These are phyloP conservation scores for Scenedesmus sp. DNA, from an alignment of 163 green algal species.

Conservation along the genomic window DNA sequence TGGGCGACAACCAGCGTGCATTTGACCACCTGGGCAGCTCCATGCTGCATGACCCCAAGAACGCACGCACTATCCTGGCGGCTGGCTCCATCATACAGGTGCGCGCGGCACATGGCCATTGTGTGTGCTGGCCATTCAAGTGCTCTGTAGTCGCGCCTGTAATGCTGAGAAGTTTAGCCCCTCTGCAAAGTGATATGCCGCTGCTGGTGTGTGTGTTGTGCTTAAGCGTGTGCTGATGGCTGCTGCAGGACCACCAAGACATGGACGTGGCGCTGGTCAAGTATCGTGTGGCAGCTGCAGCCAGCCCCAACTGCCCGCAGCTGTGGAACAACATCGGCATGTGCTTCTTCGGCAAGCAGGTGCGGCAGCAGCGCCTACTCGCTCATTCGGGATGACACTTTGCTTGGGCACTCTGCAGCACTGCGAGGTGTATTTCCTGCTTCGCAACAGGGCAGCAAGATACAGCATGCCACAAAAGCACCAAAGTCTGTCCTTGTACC, in stretches of 20 bases:
- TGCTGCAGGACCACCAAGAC: conserved; percentile 79
- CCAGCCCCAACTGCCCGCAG: conserved; percentile 80
- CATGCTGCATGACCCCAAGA: conserved; percentile 75
- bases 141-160: not conserved
- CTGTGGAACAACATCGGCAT: conserved; percentile 93
- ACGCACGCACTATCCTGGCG: conserved; percentile 82
- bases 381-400: not conserved
- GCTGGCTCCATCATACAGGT: conserved; percentile 85
- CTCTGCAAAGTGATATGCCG: not conserved
- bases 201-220: not conserved
- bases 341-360: conserved; percentile 90
- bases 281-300: conserved; percentile 82
- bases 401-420: not conserved
- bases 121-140: not conserved
- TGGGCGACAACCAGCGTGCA: conserved; percentile 74
- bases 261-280: conserved; percentile 86
- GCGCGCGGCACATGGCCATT: not conserved
- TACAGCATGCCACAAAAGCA: no score
- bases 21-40: conserved; percentile 82
- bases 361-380: conserved; percentile 10
- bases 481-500: no score
- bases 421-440: not conserved
- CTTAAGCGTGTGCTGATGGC: not conserved
- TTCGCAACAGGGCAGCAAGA: no score
- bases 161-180: not conserved